phyloP scores from a whole-genome alignment of 2,329 filamentous ascomycete species.

The Diaporthe destruens region DNA sequence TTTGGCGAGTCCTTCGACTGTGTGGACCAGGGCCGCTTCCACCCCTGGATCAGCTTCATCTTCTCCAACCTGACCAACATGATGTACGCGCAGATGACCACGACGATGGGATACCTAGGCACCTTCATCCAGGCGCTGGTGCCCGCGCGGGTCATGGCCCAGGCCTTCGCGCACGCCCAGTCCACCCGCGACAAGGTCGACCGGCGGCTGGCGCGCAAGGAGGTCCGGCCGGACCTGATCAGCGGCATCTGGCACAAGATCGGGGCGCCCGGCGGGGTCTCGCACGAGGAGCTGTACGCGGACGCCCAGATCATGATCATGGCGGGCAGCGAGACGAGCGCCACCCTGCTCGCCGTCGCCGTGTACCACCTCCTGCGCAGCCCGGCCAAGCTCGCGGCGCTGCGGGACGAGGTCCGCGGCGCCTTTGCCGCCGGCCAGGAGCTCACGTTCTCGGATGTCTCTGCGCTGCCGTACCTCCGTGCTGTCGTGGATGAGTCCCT shows the following conservation, averaged over 20 bases:
- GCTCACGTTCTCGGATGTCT: slow-evolving; percentile 38
- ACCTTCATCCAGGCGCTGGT: slow-evolving; percentile 39
- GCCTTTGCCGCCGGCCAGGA: background rate
- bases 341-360: slow-evolving; percentile 42
- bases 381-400: slow-evolving; percentile 35
- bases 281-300: slow-evolving; percentile 40
- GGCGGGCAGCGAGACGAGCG: slow-evolving; percentile 43
- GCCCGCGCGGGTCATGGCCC: slow-evolving; percentile 33
- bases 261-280: slow-evolving; percentile 34
- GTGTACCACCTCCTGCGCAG: slow-evolving; percentile 41
- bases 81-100: slow-evolving; percentile 43
- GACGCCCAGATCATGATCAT: slow-evolving; percentile 42
- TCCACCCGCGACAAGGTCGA: slow-evolving; percentile 42
- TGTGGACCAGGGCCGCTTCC: slow-evolving; percentile 43
- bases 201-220: slow-evolving; percentile 38
- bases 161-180: slow-evolving; percentile 39
- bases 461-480: slow-evolving; percentile 38
- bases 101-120: slow-evolving; percentile 39
- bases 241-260: slow-evolving; percentile 34
- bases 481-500: slow-evolving; percentile 41
- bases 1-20: slow-evolving; percentile 47
- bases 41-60: slow-evolving; percentile 47
- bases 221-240: slow-evolving; percentile 40
- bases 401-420: slow-evolving; percentile 38
- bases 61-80: slow-evolving; percentile 45